Evolutionary conservation across 2,329 filamentous ascomycete genomes (phyloP), one percentile per base, ranked within the genome.

Genomic region (Chaetothyriales sp.): DNA sequence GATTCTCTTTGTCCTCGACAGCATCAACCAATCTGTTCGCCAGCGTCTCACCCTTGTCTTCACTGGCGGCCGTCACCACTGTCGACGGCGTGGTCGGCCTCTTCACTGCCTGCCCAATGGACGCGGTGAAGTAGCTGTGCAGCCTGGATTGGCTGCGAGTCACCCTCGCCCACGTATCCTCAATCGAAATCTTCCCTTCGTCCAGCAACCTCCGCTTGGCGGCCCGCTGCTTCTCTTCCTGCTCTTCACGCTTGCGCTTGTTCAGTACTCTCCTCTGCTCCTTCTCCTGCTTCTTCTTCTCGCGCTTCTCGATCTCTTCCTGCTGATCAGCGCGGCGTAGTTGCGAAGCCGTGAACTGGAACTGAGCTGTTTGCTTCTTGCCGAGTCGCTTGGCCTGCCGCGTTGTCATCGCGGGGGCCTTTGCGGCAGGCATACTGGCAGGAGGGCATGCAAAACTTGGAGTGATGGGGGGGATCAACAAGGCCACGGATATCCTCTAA

Each of bases 141-240:
- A 61, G 47, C 44, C 59, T 50, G 2, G 53, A 56, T 46, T 61
- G 59, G 43, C 59, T 61, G 2, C 58, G 56, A 1, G 53, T 54
- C 18, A 61, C 56, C 49, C 60, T 61, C 6, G 57, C 59, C 59
- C 57, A 60, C n/a, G 56, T 58, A 25, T 58, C 56, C 40, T 61
- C 59, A 43, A 57, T 45, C 9, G 45, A 53, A 22, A 61, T 56
- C 37, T 56, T 54, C 20, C 60, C 60, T 29, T 60, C 56, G 5
- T 56, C 52, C 18, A 62, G 50, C 51, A 61, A 54, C 49, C 56
- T 54, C 33, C 51, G 52, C 44, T 57, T 55, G 18, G 51, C 48
- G 2, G 43, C 43, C 7, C 56, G 54, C 28, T 61, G 58, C 49
- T 50, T 56, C 5, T 54, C 54, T 7, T 48, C 53, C 47, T 61